Percentiles rank a stretch among this genome's conserved stretches.
Evolutionary conservation across 352 stramenopile genomes (phyloP).

Genomic region (Pythium aquatile): DNA sequence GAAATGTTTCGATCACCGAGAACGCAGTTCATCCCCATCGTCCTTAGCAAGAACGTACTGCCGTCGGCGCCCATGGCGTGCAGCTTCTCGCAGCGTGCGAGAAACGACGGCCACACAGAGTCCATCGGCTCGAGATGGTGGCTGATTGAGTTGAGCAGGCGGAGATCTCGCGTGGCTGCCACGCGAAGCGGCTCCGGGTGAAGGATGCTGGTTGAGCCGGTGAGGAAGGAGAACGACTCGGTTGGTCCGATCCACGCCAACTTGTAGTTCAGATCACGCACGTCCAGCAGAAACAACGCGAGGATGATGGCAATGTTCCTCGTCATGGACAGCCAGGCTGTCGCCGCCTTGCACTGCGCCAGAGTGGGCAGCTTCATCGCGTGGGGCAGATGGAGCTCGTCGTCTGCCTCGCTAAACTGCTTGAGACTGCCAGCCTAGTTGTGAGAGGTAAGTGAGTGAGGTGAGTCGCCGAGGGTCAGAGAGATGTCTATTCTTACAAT

Average conservation of each 20-base stretch:
- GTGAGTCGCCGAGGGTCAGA: too few relatives aligned
- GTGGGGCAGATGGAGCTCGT: background rate
- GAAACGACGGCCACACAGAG: constrained; percentile 26
- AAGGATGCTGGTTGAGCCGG: constrained; percentile 14
- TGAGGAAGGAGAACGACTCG: constrained; percentile 21
- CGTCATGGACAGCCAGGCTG: constrained; percentile 20
- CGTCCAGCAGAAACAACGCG: constrained; percentile 22
- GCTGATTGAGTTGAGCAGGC: background rate
- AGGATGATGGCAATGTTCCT: constrained; percentile 25
- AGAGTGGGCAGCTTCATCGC: background rate
- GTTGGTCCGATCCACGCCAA: constrained; percentile 20
- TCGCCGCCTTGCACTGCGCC: constrained; percentile 19
- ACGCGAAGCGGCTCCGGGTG: constrained; percentile 9
- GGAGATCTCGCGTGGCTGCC: background rate
- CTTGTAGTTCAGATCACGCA: constrained; percentile 31
- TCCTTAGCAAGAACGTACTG: constrained; percentile 18
- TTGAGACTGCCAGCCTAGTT: too few relatives aligned
- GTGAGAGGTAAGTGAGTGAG: too few relatives aligned
- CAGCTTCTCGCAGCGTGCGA: constrained; percentile 16
- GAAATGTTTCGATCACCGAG: background rate
- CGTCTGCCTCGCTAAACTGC: too few relatives aligned
- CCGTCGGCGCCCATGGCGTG: constrained; percentile 16
- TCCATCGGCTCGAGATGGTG: background rate
- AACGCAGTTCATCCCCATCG: constrained; percentile 16
- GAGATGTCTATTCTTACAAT: too few relatives aligned